Evolutionary conservation across 2,329 filamentous ascomycete species (phyloP).

Genomic region (Neonectria magnoliae): DNA sequence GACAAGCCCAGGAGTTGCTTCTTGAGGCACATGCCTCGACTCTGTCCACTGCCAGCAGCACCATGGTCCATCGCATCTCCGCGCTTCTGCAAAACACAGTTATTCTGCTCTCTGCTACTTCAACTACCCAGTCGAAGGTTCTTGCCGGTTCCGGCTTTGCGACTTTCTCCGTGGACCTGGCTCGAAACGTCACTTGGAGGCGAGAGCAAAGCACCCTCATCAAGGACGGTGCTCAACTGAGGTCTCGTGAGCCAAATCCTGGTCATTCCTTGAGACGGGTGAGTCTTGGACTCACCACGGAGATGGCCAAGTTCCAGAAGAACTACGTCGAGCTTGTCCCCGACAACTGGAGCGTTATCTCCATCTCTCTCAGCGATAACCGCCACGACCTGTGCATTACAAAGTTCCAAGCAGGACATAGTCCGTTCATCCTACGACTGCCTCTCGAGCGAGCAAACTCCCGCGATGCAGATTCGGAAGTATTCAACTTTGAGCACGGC

Average conservation of each 20-base stretch:
- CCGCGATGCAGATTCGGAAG: conserved; percentile 79
- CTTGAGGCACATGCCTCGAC: conserved; percentile 70
- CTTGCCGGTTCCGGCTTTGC: conserved; percentile 65
- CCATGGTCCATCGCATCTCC: conserved; percentile 71
- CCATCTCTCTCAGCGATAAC: conserved; percentile 83
- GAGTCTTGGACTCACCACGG: conserved; percentile 59
- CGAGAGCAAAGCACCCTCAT: conserved; percentile 70
- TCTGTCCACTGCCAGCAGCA: conserved; percentile 63
- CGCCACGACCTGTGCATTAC: conserved; percentile 87
- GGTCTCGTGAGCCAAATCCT: conserved; percentile 5
- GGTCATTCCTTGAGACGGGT: conserved; percentile 46
- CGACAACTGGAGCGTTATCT: conserved; percentile 83
- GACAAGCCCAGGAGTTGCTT: conserved; percentile 72
- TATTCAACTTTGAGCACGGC: conserved; percentile 86
- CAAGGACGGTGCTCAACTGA: conserved; percentile 23
- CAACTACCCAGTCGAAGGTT: conserved; percentile 56
- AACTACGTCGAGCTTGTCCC: conserved; percentile 90
- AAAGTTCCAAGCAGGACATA: conserved; percentile 78
- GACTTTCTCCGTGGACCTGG: conserved; percentile 73
- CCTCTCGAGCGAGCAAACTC: conserved; percentile 85
- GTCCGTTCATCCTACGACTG: conserved; percentile 86
- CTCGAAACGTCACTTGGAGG: conserved; percentile 73
- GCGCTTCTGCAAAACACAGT: conserved; percentile 72
- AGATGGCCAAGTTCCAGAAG: conserved; percentile 74
- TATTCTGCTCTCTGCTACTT: conserved; percentile 72